These are phyloP conservation scores for Artemisia annua DNA, from an alignment of 129 eudicot species.

Conservation along the genomic window DNA sequence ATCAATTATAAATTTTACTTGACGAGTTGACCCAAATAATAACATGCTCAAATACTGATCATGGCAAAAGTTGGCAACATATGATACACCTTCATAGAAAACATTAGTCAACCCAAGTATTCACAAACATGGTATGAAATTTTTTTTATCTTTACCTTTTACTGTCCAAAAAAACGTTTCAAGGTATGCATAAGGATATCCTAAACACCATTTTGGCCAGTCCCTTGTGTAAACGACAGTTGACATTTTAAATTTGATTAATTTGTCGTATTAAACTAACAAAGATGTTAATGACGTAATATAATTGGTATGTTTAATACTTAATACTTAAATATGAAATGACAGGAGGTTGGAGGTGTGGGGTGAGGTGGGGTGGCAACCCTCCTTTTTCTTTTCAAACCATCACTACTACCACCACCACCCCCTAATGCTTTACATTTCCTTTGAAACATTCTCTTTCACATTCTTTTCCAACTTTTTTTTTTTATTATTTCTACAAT, in stretches of 20 bases:
- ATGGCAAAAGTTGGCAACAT: no score
- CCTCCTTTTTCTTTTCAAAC: conserved; percentile 61
- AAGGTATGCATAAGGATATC: not conserved
- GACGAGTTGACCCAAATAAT: not conserved
- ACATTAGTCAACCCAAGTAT: not conserved
- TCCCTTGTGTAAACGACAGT: not conserved
- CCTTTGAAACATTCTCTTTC: conserved; percentile 66
- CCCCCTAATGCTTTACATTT: conserved; percentile 53
- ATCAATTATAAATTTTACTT: not conserved
- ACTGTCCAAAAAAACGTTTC: no score
- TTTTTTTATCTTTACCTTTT: no score
- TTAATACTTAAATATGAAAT: conserved; percentile 40
- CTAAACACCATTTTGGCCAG: not conserved
- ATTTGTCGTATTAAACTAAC: conserved; percentile 4
- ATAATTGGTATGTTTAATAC: conserved; percentile 8
- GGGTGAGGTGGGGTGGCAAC: conserved; percentile 40
- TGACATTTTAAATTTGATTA: not conserved
- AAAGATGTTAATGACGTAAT: conserved; percentile 27
- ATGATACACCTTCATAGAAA: no score
- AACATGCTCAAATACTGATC: no score
- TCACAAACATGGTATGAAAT: not conserved
- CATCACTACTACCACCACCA: conserved; percentile 67
- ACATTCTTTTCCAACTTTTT: conserved; percentile 43
- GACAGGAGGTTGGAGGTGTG: conserved; percentile 53
- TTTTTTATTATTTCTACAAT: conserved; percentile 42